Conservation (phyloP, 2,329 filamentous ascomycete genomes). For the Ceratocystis albifundus region DNA sequence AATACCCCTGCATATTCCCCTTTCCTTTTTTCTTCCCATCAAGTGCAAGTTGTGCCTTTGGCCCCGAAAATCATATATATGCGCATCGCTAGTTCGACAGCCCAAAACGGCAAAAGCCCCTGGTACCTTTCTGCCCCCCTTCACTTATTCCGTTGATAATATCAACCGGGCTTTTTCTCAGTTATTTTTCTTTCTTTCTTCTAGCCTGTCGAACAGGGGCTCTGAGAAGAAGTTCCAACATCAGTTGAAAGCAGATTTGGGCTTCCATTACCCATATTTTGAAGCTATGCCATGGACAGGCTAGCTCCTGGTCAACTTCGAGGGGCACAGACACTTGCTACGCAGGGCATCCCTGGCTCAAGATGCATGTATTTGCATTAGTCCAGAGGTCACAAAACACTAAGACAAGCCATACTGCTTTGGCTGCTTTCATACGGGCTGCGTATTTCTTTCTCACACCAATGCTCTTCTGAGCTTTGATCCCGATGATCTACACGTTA, state of each 20-base stretch:
- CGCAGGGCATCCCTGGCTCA: neutral
- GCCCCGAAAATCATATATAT: conserved; percentile 4
- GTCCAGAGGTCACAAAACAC: neutral
- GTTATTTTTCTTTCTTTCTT: no score
- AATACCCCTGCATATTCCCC: conserved; percentile 11
- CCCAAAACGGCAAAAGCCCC: conserved; percentile 8
- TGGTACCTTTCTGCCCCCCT: conserved; percentile 4
- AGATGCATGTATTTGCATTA: conserved; percentile 6
- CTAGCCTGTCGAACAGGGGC: neutral
- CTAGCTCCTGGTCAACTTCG: neutral
- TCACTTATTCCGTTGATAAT: neutral
- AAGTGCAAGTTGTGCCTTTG: neutral
- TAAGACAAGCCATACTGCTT: neutral
- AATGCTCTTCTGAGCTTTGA: conserved; percentile 10
- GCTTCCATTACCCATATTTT: conserved; percentile 1
- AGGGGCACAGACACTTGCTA: conserved; percentile 8
- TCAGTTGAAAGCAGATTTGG: conserved; percentile 1
- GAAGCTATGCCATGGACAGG: neutral
- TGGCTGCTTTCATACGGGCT: neutral
- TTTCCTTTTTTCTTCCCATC: neutral
- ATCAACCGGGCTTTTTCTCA: neutral
- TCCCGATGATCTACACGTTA: conserved; percentile 3
- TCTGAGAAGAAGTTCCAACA: conserved; percentile 8
- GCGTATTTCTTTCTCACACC: conserved; percentile 1
- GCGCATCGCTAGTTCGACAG: conserved; percentile 8